Conservation (phyloP, 2,329 filamentous ascomycete genomes). For the Arthrobotrys iridis region DNA sequence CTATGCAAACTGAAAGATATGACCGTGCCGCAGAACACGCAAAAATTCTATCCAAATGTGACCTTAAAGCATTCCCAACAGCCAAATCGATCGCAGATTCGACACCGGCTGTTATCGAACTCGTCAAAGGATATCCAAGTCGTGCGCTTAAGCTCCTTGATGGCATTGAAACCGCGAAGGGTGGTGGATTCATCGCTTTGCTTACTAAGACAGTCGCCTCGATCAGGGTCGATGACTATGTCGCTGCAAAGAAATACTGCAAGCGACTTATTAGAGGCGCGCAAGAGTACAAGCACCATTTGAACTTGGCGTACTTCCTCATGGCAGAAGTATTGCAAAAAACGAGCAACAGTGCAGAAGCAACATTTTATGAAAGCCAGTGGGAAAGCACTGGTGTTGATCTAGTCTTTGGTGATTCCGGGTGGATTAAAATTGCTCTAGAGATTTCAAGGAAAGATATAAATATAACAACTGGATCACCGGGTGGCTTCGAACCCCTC, state of each 20-base stretch:
- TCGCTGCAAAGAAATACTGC: background rate
- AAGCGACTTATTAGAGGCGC: background rate
- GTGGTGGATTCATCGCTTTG: background rate
- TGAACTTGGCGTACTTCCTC: background rate
- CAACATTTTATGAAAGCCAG: conserved; percentile 1
- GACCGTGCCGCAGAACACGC: background rate
- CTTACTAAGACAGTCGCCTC: background rate
- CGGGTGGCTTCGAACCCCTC: background rate
- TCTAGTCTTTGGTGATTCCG: background rate
- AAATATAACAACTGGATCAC: background rate
- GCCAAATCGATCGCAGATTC: background rate
- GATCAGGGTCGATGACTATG: background rate
- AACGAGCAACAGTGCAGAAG: background rate
- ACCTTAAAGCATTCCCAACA: background rate
- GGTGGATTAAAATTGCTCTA: background rate
- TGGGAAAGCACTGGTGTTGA: background rate
- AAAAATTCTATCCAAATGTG: background rate
- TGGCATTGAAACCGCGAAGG: background rate
- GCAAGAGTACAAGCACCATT: background rate
- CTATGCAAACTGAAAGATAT: background rate
- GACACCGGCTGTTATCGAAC: background rate
- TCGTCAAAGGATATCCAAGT: background rate
- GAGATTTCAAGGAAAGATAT: background rate
- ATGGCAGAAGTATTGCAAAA: conserved; percentile 1
- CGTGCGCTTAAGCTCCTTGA: background rate